phyloP scores from a whole-genome alignment of 1,284 basidiomycete species.

The Cystobasidiaceae sp. region DNA sequence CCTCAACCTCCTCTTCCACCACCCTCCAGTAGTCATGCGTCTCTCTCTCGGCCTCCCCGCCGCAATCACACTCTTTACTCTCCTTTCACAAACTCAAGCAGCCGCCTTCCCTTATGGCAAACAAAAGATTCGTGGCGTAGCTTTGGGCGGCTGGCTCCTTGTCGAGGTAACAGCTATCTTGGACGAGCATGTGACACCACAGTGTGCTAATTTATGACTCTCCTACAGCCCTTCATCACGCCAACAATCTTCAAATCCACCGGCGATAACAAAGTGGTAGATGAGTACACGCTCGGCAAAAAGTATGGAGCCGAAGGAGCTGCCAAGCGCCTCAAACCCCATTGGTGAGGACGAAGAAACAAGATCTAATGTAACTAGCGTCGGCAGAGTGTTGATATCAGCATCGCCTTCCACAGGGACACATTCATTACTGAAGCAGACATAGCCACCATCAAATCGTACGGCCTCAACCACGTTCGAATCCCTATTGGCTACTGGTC shows the following conservation, averaged over 20 bases:
- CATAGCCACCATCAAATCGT: conserved; percentile 59
- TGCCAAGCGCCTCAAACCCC: not conserved
- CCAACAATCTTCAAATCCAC: conserved; percentile 25
- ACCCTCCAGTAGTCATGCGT: not conserved
- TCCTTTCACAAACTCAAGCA: not conserved
- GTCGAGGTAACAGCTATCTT: conserved; percentile 44
- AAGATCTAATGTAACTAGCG: too few species aligned
- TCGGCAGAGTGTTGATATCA: too few species aligned
- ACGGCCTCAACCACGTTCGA: conserved; percentile 46
- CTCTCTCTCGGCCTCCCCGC: not conserved
- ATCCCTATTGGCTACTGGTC: conserved; percentile 61
- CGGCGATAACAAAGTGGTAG: conserved; percentile 8
- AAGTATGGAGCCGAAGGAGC: conserved; percentile 16
- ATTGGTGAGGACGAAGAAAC: conserved; percentile 49
- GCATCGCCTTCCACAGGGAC: conserved; percentile 59
- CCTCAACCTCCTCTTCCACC: not conserved
- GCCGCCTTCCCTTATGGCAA: conserved; percentile 16
- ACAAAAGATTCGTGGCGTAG: conserved; percentile 26
- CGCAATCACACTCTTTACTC: not conserved
- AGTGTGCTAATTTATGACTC: not conserved
- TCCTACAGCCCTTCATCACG: conserved; percentile 14
- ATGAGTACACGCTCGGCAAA: conserved; percentile 25
- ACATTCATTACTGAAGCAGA: conserved; percentile 74
- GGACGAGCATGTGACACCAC: not conserved
- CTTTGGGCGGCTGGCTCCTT: conserved; percentile 58